Base-by-base conservation (phyloP, 164 flowering plant genomes). In the Magnolia kwangsiensis region DNA sequence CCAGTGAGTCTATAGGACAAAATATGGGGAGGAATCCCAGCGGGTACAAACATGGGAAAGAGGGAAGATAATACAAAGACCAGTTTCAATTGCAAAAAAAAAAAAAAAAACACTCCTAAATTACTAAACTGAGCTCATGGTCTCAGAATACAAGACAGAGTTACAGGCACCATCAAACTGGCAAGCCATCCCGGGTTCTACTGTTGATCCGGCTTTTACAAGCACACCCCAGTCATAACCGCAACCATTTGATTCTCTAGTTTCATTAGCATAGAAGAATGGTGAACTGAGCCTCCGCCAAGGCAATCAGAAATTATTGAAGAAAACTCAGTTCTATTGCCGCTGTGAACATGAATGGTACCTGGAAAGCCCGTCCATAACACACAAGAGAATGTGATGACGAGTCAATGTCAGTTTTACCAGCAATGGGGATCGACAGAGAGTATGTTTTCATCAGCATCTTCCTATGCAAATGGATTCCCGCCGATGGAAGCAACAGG, bases 391-490 rank as follows among this genome's bases (percentile, higher is more conserved):
- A 37, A 55, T 16, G 61, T 7, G 61, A n/a, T 7, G 49, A 50
- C 18, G 14, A 69, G 50, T 24, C 63, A 14, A 23, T 49, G 63
- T 51, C 10, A 72, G 19, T 27, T 51, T 51, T 72, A 14, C 16
- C 37, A 11, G 24, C 63, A 8, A n/a, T 11, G 49, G 6, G 1
- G 63, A 51, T 2, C n/a, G 13, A 50, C 0, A 37, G 51, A 23
- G 31, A 72, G 45, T 11, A 72, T 55, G 63, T 51, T 24, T 49
- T 23, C 63, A 51, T 51, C 74, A 55, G 74, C 29, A 19, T 55
- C 63, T 51, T 51, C 51, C 71, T 82, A 89, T 2, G 92, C 92
- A 81, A 91, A 91, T n/a, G 96, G 96, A 80, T 91, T 91, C 74
- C 93, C 92, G 66, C 92, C 91, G 3, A 85, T 64, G 14, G 91